These are phyloP conservation scores for Leucocoprinus gongylophorus DNA, from an alignment of 1,284 basidiomycete genomes.

Conservation along the genomic window DNA sequence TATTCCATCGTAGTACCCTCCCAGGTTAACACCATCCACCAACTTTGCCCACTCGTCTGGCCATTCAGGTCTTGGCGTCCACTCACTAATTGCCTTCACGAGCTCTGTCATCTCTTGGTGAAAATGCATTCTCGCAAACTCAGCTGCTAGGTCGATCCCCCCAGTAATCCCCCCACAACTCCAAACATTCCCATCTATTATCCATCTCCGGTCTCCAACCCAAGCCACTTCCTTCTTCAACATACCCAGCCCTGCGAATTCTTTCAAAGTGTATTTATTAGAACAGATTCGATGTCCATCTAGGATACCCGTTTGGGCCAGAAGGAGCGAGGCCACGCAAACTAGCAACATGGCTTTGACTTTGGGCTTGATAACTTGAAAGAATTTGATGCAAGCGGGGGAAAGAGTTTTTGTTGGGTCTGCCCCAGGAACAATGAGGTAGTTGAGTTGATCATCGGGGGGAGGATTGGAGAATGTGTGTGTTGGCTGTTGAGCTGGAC, in stretches of 20 bases:
- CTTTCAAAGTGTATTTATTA: conserved; percentile 17
- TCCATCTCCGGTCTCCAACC: conserved; percentile 22
- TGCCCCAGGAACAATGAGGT: conserved; percentile 22
- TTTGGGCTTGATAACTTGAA: conserved; percentile 10
- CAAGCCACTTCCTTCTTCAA: conserved; percentile 20
- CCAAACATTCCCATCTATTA: conserved; percentile 22
- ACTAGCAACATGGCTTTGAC: conserved; percentile 18
- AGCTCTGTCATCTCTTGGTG: conserved; percentile 18
- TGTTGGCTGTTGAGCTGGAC: conserved; percentile 16
- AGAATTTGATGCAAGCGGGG: conserved; percentile 14
- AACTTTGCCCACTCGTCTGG: conserved; percentile 21
- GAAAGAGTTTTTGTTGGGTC: conserved; percentile 15
- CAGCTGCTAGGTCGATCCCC: conserved; percentile 23
- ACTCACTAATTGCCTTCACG: conserved; percentile 17
- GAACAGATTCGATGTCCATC: conserved; percentile 19
- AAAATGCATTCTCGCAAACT: conserved; percentile 21
- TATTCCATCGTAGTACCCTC: not conserved
- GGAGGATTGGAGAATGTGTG: conserved; percentile 19
- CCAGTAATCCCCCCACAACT: conserved; percentile 21
- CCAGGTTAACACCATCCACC: conserved; percentile 18
- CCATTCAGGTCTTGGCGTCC: conserved; percentile 19
- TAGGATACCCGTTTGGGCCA: conserved; percentile 20
- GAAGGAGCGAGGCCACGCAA: conserved; percentile 18
- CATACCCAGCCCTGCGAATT: conserved; percentile 1
- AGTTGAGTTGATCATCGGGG: conserved; percentile 14